phyloP scores from a whole-genome alignment of 2,329 filamentous ascomycete species.

The Apiospora sp. region DNA sequence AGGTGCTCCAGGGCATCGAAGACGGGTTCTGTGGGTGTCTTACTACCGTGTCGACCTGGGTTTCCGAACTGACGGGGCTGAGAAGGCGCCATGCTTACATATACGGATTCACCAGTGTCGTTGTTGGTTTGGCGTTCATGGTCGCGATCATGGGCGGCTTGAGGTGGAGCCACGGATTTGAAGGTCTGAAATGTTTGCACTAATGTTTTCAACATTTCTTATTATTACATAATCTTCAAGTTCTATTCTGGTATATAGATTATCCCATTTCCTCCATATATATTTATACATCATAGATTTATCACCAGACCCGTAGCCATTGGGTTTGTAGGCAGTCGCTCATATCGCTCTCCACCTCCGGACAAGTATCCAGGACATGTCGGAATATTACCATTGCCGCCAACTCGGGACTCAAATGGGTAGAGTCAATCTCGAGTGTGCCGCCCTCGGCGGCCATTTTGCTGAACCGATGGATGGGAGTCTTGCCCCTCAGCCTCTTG shows the following conservation, averaged over 20 bases:
- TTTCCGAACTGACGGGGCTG: conserved; percentile 64
- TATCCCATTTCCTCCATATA: not conserved
- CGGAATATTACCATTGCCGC: not conserved
- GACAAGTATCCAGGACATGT: not conserved
- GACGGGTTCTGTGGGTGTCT: conserved; percentile 74
- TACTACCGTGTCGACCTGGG: conserved; percentile 74
- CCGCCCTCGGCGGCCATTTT: not conserved
- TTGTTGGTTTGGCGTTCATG: conserved; percentile 64
- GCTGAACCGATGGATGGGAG: not conserved
- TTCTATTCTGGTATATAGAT: not conserved
- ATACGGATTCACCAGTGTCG: conserved; percentile 71
- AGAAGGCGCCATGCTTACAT: conserved; percentile 64
- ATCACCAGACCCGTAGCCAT: not conserved
- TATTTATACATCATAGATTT: not conserved
- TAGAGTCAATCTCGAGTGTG: not conserved
- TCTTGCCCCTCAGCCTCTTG: not conserved
- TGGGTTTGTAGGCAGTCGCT: not conserved
- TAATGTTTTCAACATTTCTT: no score
- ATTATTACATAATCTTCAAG: no score
- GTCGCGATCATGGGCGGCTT: conserved; percentile 79
- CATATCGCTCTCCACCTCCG: not conserved
- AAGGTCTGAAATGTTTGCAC: conserved; percentile 47
- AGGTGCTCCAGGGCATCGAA: conserved; percentile 71
- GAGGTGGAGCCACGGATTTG: conserved; percentile 71
- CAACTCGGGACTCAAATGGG: not conserved